Percentiles rank a stretch among this genome's conserved stretches.
Conservation (phyloP, 495 filamentous ascomycete genomes). For the Beverwykella pulmonaria region DNA sequence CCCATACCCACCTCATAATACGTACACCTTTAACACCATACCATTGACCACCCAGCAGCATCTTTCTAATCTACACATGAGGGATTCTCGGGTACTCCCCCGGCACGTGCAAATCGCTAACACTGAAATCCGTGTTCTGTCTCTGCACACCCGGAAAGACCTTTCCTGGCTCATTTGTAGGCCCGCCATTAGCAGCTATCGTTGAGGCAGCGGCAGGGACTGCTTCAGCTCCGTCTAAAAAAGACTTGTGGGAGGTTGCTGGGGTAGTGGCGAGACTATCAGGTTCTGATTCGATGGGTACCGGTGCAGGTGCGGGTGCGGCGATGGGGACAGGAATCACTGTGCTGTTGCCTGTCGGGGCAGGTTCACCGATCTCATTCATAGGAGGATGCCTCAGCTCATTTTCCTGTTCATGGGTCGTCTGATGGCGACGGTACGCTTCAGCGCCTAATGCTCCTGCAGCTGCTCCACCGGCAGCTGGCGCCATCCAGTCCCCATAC, state of each 20-base stretch:
- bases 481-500: slow-evolving; percentile 49
- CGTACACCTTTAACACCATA: too few species aligned
- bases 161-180: slow-evolving; percentile 34
- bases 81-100: slow-evolving; percentile 41
- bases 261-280: slow-evolving; percentile 30
- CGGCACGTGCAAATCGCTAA: slow-evolving; percentile 46
- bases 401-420: slow-evolving; percentile 1
- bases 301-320: neutral
- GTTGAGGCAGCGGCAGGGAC: slow-evolving; percentile 19
- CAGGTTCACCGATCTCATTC: neutral
- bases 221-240: slow-evolving; percentile 34
- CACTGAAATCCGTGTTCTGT: slow-evolving; percentile 45
- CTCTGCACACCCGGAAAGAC: slow-evolving; percentile 39
- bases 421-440: slow-evolving; percentile 36
- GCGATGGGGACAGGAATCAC: neutral
- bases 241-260: slow-evolving; percentile 21
- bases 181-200: slow-evolving; percentile 12
- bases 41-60: neutral
- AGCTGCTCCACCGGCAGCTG: slow-evolving; percentile 43
- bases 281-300: slow-evolving; percentile 9
- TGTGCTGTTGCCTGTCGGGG: neutral
- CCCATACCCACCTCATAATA: too few species aligned
- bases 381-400: slow-evolving; percentile 5
- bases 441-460: slow-evolving; percentile 38
- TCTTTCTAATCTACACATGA: neutral